Evolutionary conservation across 169 alveolate genomes (phyloP), one percentile per base, ranked within the genome.

Genomic region (Miamiensis avidus): DNA sequence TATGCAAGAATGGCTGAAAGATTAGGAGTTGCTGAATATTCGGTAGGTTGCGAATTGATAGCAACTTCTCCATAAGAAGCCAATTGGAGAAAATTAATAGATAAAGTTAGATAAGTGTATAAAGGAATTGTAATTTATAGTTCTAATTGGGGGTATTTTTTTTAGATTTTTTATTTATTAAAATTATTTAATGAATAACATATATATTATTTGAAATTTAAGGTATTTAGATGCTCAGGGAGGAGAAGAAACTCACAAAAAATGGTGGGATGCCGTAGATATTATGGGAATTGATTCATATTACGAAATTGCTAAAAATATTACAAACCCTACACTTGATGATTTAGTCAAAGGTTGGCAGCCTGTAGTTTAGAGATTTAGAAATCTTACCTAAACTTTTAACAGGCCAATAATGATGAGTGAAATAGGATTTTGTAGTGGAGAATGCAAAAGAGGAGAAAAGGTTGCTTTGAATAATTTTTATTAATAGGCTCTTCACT

Each of bases 221-320:
- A n/a, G n/a, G n/a, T n/a, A n/a, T n/a, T n/a, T 75, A 31, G 81
- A 75, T 31, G 81, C 69, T 1, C 31, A 65, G 33, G 81, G 81
- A 29, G 85, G 85, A 4, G 85, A 81, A 81, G 85, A 81, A 27
- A 31, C 49, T 81, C 49, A 49, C 26, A 81, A 81, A 29, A 33
- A 32, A 64, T 81, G 77, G 76, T 81, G 85, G 85, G 85, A 73
- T 0, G 73, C 28, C 65, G 65, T 81, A 25, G 85, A 81, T 81
- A 32, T 65, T 65, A 81, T 81, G 0, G 85, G 85, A 0, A 49
- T 81, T 25, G 85, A 81, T 65, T 20, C 85, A 25, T 81, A 81
- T 73, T 81, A 81, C 65, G 31, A 31, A 49, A 29, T 65, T 30
- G 76, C 77, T 32, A 64, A 81, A 32, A 34, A 31, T 15, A 34